Conservation (phyloP, 768 basidiomycete species). For the Mycena crocata region DNA sequence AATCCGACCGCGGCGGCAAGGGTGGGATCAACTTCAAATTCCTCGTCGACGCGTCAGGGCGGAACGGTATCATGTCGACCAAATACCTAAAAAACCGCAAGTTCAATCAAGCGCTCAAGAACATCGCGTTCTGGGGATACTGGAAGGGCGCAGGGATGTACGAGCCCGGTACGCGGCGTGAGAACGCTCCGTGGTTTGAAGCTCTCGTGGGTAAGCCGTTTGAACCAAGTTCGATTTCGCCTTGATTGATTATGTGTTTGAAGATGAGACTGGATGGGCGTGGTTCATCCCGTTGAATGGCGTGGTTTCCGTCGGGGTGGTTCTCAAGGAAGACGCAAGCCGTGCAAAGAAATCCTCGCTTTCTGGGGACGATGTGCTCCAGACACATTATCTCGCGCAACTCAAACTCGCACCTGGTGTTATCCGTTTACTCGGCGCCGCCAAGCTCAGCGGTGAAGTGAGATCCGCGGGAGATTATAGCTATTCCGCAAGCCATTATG, state of each 20-base stretch:
- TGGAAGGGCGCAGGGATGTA: conserved; percentile 54
- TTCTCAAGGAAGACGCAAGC: conserved; percentile 45
- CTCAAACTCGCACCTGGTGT: conserved; percentile 7
- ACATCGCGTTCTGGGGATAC: conserved; percentile 65
- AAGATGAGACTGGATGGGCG: conserved; percentile 54
- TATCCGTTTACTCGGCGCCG: neutral
- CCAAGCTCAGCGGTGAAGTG: neutral
- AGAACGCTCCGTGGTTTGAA: conserved; percentile 56
- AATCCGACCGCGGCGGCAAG: conserved; percentile 43
- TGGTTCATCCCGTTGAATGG: conserved; percentile 53
- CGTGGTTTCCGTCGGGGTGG: conserved; percentile 50
- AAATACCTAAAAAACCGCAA: conserved; percentile 60
- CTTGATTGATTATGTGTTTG: neutral
- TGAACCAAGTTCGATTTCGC: neutral
- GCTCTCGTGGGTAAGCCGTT: conserved; percentile 48
- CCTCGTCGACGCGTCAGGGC: conserved; percentile 72
- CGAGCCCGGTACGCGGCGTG: conserved; percentile 41
- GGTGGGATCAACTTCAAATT: conserved; percentile 67
- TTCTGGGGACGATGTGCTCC: neutral
- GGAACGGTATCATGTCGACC: conserved; percentile 62
- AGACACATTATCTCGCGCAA: neutral
- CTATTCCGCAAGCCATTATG: conserved; percentile 14
- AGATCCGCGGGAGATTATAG: conserved; percentile 15
- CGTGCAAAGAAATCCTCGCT: conserved; percentile 30
- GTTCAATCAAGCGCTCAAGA: conserved; percentile 56